These are phyloP conservation scores for Colletotrichum abscissum DNA, from an alignment of 2,329 filamentous ascomycete species.

Conservation along the genomic window DNA sequence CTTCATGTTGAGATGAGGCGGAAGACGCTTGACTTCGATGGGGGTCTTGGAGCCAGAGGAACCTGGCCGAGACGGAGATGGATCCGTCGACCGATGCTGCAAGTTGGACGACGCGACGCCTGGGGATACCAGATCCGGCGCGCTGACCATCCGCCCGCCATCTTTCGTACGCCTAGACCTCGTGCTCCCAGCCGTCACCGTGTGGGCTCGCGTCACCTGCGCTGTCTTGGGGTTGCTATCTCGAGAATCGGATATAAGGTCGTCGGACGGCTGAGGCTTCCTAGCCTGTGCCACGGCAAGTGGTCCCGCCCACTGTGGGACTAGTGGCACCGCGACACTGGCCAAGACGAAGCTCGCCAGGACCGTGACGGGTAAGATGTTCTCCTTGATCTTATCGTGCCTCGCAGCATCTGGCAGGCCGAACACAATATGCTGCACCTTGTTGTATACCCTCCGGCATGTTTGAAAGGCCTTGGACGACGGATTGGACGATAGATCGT, in stretches of 20 bases:
- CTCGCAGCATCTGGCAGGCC: conserved; percentile 76
- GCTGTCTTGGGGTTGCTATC: conserved; percentile 61
- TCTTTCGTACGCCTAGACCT: conserved; percentile 62
- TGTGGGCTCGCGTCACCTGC: conserved; percentile 75
- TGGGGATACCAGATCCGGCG: conserved; percentile 50
- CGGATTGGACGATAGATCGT: conserved; percentile 81
- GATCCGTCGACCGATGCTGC: conserved; percentile 22
- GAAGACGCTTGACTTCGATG: conserved; percentile 51
- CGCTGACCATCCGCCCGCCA: conserved; percentile 57
- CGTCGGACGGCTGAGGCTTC: conserved; percentile 74
- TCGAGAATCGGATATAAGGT: conserved; percentile 68
- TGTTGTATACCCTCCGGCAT: conserved; percentile 86
- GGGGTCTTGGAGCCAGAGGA: conserved; percentile 43
- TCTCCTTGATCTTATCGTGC: conserved; percentile 83
- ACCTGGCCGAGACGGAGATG: conserved; percentile 23
- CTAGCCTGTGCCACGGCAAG: conserved; percentile 85
- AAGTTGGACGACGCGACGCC: conserved; percentile 11
- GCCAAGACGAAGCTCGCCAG: conserved; percentile 84
- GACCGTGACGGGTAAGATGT: conserved; percentile 82
- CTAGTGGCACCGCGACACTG: conserved; percentile 78
- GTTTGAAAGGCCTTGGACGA: conserved; percentile 84
- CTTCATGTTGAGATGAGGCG: conserved; percentile 63
- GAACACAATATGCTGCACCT: conserved; percentile 89
- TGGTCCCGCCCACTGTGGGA: conserved; percentile 83
- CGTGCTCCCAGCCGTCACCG: conserved; percentile 64